Percentiles rank a stretch among this genome's conserved stretches.
These are phyloP conservation scores for Verticillium tricorpus DNA, from an alignment of 2,329 filamentous ascomycete species.

Conservation along the genomic window DNA sequence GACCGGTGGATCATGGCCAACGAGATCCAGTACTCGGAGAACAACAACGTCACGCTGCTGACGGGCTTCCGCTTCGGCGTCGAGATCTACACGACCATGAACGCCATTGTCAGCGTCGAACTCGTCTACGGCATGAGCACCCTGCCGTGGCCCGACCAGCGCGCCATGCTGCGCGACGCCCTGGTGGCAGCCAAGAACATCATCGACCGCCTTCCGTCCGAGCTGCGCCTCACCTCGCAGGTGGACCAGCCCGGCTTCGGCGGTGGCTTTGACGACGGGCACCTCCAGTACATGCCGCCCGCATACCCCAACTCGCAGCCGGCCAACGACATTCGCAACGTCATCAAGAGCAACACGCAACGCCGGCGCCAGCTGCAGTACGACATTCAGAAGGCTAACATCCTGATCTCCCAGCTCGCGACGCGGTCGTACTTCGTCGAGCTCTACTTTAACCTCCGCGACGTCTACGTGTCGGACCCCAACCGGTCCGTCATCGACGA, in stretches of 20 bases:
- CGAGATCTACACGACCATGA: conserved; percentile 76
- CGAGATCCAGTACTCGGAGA: conserved; percentile 66
- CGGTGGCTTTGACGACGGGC: conserved; percentile 9
- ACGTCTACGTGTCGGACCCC: conserved; percentile 53
- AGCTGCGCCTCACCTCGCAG: conserved; percentile 54
- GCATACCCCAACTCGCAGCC: conserved; percentile 42
- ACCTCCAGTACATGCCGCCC: conserved; percentile 49
- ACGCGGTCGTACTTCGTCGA: conserved; percentile 84
- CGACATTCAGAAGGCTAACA: conserved; percentile 89
- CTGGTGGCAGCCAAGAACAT: conserved; percentile 66
- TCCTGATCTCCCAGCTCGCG: conserved; percentile 75
- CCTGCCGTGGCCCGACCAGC: conserved; percentile 74
- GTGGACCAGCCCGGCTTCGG: conserved; percentile 20
- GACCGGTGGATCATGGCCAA: conserved; percentile 74
- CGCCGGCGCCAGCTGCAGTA: conserved; percentile 62
- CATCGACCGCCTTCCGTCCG: conserved; percentile 62
- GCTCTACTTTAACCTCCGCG: conserved; percentile 74
- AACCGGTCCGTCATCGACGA: conserved; percentile 29
- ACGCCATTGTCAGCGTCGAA: conserved; percentile 72
- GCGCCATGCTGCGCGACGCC: conserved; percentile 65
- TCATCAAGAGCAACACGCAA: conserved; percentile 43
- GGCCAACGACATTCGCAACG: conserved; percentile 44
- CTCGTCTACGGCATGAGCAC: conserved; percentile 76
- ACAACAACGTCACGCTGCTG: conserved; percentile 63
- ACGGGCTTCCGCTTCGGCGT: conserved; percentile 79